These are phyloP conservation scores for Fusarium sp. DNA, from an alignment of 2,329 filamentous ascomycete species.

Conservation along the genomic window DNA sequence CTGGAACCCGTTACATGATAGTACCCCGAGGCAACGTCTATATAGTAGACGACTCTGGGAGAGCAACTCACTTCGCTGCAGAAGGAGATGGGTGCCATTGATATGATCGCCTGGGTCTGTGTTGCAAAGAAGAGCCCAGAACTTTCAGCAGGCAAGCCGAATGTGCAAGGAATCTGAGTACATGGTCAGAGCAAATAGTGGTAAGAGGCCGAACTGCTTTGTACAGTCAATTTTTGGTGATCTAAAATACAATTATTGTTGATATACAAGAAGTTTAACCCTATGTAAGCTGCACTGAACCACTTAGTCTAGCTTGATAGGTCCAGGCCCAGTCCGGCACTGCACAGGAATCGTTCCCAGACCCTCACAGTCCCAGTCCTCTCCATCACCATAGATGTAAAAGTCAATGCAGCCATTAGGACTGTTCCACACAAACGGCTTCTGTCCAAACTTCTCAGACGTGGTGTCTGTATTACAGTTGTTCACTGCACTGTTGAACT, in stretches of 20 bases:
- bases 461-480: slow-evolving; percentile 4
- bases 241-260: neutral
- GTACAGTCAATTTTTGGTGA: no score
- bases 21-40: neutral
- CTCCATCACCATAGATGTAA: slow-evolving; percentile 5
- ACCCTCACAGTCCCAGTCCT: slow-evolving; percentile 5
- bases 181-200: neutral
- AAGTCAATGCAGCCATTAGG: slow-evolving; percentile 11
- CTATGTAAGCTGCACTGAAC: neutral
- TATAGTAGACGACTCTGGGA: no score
- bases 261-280: neutral
- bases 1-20: neutral
- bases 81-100: neutral
- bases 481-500: slow-evolving; percentile 5
- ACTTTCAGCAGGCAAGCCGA: neutral
- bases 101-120: neutral
- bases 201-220: rapidly evolving
- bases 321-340: neutral
- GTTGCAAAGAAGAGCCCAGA: neutral
- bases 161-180: neutral
- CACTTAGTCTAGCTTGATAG: neutral
- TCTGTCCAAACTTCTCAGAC: slow-evolving; percentile 1
- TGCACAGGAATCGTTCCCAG: slow-evolving; percentile 1
- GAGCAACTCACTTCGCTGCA: neutral
- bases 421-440: slow-evolving; percentile 9